A percentile compares a stretch with the other conserved stretches of the same genome.
These are phyloP conservation scores for Metschnikowia lochheadii DNA, from an alignment of 805 yeast species.

Conservation along the genomic window DNA sequence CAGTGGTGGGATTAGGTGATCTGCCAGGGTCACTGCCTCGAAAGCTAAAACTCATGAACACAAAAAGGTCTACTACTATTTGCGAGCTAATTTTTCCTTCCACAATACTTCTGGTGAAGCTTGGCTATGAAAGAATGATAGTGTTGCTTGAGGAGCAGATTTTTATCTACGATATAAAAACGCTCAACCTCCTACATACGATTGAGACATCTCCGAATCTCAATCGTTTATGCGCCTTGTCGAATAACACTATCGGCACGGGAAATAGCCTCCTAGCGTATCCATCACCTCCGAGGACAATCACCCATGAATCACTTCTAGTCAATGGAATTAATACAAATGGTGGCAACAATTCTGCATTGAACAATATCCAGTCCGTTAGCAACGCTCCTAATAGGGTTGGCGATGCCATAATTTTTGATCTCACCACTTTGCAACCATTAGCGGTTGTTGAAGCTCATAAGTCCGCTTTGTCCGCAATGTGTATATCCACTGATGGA, in stretches of 20 bases:
- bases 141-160: conserved; percentile 42
- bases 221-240: conserved; percentile 59
- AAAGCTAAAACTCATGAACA: conserved; percentile 75
- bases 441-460: conserved; percentile 84
- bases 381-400: conserved; percentile 43
- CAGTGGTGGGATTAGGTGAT: conserved; percentile 75
- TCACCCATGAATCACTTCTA: conserved; percentile 39
- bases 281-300: conserved; percentile 68
- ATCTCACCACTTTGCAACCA: conserved; percentile 69
- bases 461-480: conserved; percentile 64
- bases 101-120: conserved; percentile 36
- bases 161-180: conserved; percentile 38
- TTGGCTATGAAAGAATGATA: conserved; percentile 31
- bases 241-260: conserved; percentile 30
- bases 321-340: conserved; percentile 39
- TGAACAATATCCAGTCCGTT: conserved; percentile 38
- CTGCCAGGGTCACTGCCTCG: conserved; percentile 73
- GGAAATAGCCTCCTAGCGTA: conserved; percentile 60
- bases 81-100: conserved; percentile 43
- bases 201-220: conserved; percentile 42
- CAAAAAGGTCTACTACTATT: conserved; percentile 55
- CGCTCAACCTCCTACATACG: conserved; percentile 41
- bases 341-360: conserved; percentile 38
- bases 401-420: conserved; percentile 78
- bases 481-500: conserved; percentile 73